These are phyloP conservation scores for Penicillium desertorum DNA, from an alignment of 495 filamentous ascomycete species.

Conservation along the genomic window DNA sequence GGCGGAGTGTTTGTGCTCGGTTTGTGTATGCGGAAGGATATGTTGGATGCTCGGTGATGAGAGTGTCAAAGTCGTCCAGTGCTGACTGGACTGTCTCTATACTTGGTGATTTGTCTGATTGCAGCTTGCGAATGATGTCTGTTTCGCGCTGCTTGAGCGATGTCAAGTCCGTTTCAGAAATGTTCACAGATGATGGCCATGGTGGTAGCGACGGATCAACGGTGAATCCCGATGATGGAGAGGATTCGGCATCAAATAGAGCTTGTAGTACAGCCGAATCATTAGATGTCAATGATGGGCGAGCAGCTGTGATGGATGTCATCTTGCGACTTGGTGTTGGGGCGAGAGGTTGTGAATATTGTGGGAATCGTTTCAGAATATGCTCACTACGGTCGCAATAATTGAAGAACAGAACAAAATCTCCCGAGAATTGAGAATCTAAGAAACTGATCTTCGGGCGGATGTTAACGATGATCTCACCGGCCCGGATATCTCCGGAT, in stretches of 20 bases:
- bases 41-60: constrained; percentile 58
- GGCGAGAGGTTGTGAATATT: background rate
- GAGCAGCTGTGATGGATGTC: constrained; percentile 44
- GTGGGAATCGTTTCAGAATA: background rate
- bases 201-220: constrained; percentile 59
- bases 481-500: constrained; percentile 27
- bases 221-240: constrained; percentile 52
- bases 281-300: constrained; percentile 59
- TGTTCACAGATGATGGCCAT: constrained; percentile 48
- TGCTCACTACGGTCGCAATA: background rate
- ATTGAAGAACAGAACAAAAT: background rate
- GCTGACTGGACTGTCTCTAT: constrained; percentile 29
- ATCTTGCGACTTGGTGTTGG: constrained; percentile 14
- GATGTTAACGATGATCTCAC: constrained; percentile 8
- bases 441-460: background rate
- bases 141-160: constrained; percentile 31
- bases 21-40: constrained; percentile 80
- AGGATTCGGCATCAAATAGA: constrained; percentile 76
- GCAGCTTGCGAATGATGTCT: constrained; percentile 33
- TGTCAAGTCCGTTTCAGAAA: constrained; percentile 23
- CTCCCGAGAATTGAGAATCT: background rate
- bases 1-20: constrained; percentile 67
- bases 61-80: constrained; percentile 45
- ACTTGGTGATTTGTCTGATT: constrained; percentile 17
- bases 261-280: constrained; percentile 72